phyloP scores from a whole-genome alignment of 352 stramenopile genomes.

The Thraustotheca clavata region DNA sequence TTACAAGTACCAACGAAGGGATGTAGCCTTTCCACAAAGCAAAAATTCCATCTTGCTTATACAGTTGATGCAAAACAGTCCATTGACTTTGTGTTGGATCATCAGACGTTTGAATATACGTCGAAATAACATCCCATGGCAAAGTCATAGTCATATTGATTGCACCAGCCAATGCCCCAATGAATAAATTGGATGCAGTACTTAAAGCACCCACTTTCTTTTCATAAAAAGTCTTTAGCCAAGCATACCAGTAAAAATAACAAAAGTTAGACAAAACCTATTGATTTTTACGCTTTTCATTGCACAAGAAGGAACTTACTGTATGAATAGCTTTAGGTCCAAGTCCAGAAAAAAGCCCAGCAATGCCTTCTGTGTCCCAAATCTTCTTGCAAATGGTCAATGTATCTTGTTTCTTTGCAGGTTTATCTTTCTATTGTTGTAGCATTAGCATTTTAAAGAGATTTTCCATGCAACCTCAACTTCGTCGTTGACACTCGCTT shows the following conservation, averaged over 20 bases:
- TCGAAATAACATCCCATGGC: constrained; percentile 83
- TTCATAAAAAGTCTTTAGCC: constrained; percentile 59
- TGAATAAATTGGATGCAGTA: constrained; percentile 60
- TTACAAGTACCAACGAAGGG: constrained; percentile 79
- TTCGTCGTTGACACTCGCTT: constrained; percentile 28
- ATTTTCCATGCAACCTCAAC: neutral
- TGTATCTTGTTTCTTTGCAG: constrained; percentile 24
- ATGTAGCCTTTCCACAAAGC: constrained; percentile 86
- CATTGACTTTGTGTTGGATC: constrained; percentile 33
- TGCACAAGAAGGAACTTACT: neutral
- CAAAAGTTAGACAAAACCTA: constrained; percentile 60
- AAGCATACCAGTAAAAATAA: constrained; percentile 84
- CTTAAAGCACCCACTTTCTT: constrained; percentile 30
- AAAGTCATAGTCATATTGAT: constrained; percentile 85
- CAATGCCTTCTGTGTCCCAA: constrained; percentile 50
- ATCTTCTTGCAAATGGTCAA: constrained; percentile 40
- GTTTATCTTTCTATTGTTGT: constrained; percentile 16
- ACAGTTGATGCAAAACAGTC: constrained; percentile 47
- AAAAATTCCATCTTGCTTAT: constrained; percentile 51
- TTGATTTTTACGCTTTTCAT: neutral
- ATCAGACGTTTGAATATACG: constrained; percentile 62
- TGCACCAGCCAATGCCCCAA: constrained; percentile 68
- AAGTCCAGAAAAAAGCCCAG: constrained; percentile 55
- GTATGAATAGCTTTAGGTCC: constrained; percentile 73
- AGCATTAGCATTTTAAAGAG: constrained; percentile 15